Percentiles rank a stretch among this genome's conserved stretches.
Conservation (phyloP, 1,284 basidiomycete genomes). For the Coniferiporia weirii region DNA sequence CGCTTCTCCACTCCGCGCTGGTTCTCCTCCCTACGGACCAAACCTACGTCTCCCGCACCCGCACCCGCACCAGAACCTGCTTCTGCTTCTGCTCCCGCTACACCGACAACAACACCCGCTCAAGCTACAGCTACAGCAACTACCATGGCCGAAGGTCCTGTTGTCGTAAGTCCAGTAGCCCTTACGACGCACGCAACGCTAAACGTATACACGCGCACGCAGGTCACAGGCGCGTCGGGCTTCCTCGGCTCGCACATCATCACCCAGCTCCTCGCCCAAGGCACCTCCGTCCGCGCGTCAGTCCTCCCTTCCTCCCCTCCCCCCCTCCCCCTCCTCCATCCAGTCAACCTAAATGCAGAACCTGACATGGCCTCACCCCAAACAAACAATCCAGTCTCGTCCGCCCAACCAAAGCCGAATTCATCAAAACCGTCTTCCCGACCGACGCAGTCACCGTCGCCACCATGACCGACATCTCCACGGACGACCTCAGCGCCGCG, state of each 20-base stretch:
- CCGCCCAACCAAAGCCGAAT: neutral
- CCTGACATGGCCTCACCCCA: no score
- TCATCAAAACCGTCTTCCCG: neutral
- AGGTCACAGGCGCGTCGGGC: conserved; percentile 26
- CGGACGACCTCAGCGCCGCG: neutral
- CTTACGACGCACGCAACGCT: no score
- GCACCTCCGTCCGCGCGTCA: conserved; percentile 27
- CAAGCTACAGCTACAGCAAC: neutral
- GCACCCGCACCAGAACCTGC: no score
- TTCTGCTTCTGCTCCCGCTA: neutral
- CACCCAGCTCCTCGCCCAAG: conserved; percentile 24
- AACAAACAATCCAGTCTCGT: neutral
- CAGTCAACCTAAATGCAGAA: no score
- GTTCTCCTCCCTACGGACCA: neutral
- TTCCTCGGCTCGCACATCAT: conserved; percentile 26
- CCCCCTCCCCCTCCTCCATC: neutral
- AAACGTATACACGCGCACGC: no score
- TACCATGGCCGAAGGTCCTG: neutral
- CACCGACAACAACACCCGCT: neutral
- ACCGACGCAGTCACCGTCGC: neutral
- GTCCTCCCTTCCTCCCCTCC: neutral
- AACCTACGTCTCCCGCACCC: neutral
- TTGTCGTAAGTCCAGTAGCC: conserved; percentile 15
- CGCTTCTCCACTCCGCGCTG: no score
- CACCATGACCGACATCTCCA: neutral